Base-by-base conservation (phyloP, 1,284 basidiomycete species). In the Rhodotorula mucilaginosa region DNA sequence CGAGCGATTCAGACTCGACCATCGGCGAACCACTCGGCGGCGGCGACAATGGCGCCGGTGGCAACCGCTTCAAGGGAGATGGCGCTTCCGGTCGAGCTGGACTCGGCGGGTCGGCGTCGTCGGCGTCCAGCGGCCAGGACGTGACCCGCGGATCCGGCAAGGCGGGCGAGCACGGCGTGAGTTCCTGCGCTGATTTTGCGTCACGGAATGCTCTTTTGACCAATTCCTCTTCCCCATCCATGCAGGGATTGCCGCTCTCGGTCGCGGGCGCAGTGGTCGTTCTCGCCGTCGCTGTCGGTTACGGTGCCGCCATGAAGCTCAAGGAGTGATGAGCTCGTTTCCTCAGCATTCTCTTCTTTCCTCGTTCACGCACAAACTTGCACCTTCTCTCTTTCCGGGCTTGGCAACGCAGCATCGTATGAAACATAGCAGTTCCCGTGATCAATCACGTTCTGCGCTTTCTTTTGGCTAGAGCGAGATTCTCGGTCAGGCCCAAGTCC, bases 221-320 rank as follows among this genome's bases (percentile, higher is more conserved):
- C 5, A 19, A 7, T 8, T 34, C 1, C 62, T 49, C 12, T 6
- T 3, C 31, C 21, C 52, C 39, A 18, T 6, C 26, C 16, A 61
- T 51, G 19, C 58, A 73, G 13, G 70, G 72, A 26, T n/a, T 78
- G 16, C 71, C 69, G n/a, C 63, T 76, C 67, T 78, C 74, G 59
- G 74, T 78, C 39, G 78, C 76, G 5, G 79, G 75, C n/a, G 78
- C 74, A 5, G 76, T 79, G 48, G 78, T 79, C 34, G 70, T 80
- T 19, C 68, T 80, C 58, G 79, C 78, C n/a, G 77, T 80, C 44
- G 78, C 78, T 19, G 79, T 78, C 48, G 80, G 78, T 56, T 78
- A 78, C 46, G 77, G 79, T 16, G 74, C 80, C 15, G 67, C 75
- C 31, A 58, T 75, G 72, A 75, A 77, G 69, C 57, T 78, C 66